Percentiles rank a stretch among this genome's conserved stretches.
Conservation (phyloP, 495 filamentous ascomycete genomes). For the Sordaria brevicollis region DNA sequence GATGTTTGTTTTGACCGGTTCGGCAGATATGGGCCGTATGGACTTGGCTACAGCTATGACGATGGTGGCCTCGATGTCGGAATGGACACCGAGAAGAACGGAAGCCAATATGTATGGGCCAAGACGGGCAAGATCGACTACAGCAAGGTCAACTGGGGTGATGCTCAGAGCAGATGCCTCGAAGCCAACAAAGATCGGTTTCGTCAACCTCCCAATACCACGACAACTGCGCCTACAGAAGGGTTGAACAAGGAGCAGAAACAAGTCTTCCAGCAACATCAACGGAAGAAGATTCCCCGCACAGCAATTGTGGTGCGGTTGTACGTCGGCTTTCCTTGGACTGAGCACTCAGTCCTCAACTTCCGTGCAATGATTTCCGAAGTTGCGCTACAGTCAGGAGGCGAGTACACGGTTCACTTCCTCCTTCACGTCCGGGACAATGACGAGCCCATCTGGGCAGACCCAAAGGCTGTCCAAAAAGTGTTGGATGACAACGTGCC, state of each 20-base stretch:
- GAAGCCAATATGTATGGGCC: conserved; percentile 62
- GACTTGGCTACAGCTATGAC: conserved; percentile 65
- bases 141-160: conserved; percentile 61
- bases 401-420: conserved; percentile 73
- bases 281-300: conserved; percentile 38
- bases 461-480: conserved; percentile 41
- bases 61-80: conserved; percentile 71
- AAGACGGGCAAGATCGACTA: conserved; percentile 62
- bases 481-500: conserved; percentile 67
- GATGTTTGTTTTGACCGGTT: conserved; percentile 93
- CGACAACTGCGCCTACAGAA: background rate
- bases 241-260: background rate
- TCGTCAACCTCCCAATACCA: conserved; percentile 16
- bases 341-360: conserved; percentile 54
- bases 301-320: conserved; percentile 65
- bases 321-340: conserved; percentile 62
- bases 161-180: conserved; percentile 59
- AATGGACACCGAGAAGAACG: conserved; percentile 64
- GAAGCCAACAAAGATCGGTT: conserved; percentile 60
- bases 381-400: conserved; percentile 59
- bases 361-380: conserved; percentile 76
- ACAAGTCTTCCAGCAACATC: background rate
- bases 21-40: conserved; percentile 83
- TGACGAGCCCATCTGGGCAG: conserved; percentile 52
- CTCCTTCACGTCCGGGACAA: conserved; percentile 67